Base-by-base conservation (phyloP, 495 filamentous ascomycete species). In the Pyronema omphalodes region DNA sequence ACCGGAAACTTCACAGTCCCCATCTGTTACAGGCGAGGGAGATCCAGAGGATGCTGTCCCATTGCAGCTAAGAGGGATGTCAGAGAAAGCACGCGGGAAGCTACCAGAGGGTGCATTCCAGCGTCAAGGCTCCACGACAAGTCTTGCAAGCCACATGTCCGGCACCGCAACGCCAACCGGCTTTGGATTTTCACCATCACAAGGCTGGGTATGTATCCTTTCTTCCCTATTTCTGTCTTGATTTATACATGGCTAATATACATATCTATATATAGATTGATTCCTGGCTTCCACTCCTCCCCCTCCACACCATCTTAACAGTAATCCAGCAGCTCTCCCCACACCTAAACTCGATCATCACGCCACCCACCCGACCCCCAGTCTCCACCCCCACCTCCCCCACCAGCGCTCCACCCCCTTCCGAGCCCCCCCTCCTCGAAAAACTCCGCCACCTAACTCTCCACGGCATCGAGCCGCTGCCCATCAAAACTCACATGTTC, bases 61-160 rank as follows among this genome's bases (percentile, higher is more conserved):
- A n/a, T 71, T 81, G 36, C 89, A 95, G 60, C 65, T 93, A n/a
- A 78, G 86, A 46, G 89, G 87, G 46, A 99, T 96, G 87, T 94
- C 89, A 8, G 91, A 99, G 67, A 99, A 96, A 64, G 93, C 91
- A 23, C 73, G 91, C 47, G 91, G 91, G 7, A 99, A 99, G 66
- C 86, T 91, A 78, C 93, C 93, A n/a, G 87, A 84, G 8, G 83
- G 85, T 3, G 75, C 84, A 76, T 95, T 98, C 65, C 94, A 88
- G 3, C 74, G 93, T 7, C 91, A 95, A 63, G 91, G 88, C 62
- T 94, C 86, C 67, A 88, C 81, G 46, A 84, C 86, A 8, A 94
- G 86, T 59, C 74, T 95, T 37, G 75, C 70, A 51, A 82, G 80
- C 67, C 73, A 84, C 18, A 37, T 52, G n/a, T 52, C 50, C 36